phyloP scores from a whole-genome alignment of 345 rosid genomes.

The Ricinus communis region DNA sequence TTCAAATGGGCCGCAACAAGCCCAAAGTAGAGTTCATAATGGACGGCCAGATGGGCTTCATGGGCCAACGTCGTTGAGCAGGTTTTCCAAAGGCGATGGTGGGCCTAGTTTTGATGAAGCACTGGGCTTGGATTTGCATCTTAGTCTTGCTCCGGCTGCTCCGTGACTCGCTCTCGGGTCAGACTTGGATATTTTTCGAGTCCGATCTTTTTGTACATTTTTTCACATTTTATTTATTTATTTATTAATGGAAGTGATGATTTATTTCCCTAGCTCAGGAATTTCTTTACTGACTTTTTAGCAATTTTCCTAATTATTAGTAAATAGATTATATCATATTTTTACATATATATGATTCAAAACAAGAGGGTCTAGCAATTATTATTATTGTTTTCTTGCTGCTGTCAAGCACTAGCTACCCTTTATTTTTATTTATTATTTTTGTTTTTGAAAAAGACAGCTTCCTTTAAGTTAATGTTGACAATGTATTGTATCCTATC shows the following conservation, averaged over 20 bases:
- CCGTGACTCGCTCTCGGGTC: constrained; percentile 30
- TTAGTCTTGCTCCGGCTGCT: constrained; percentile 77
- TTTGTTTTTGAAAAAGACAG: too few species aligned
- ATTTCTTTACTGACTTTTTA: not conserved
- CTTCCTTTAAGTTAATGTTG: too few species aligned
- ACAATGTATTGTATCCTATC: too few species aligned
- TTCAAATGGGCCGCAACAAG: constrained; percentile 13
- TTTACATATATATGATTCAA: too few species aligned
- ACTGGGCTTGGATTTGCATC: constrained; percentile 72
- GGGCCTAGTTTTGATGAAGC: constrained; percentile 62
- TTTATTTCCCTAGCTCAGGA: constrained; percentile 11
- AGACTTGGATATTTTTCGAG: not conserved
- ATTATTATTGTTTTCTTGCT: too few species aligned
- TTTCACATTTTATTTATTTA: constrained; percentile 41
- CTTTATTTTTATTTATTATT: too few species aligned
- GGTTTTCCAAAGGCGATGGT: constrained; percentile 61
- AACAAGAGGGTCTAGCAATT: too few species aligned
- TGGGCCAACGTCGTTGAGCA: constrained; percentile 51
- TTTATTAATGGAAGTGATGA: constrained; percentile 19
- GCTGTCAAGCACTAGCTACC: too few species aligned
- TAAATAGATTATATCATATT: too few species aligned
- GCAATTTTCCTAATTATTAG: not conserved
- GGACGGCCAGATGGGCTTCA: constrained; percentile 20
- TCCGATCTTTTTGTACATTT: constrained; percentile 46
- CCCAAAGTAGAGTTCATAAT: constrained; percentile 21